phyloP scores from a whole-genome alignment of 2,329 filamentous ascomycete species.

The Penicillium sp. region DNA sequence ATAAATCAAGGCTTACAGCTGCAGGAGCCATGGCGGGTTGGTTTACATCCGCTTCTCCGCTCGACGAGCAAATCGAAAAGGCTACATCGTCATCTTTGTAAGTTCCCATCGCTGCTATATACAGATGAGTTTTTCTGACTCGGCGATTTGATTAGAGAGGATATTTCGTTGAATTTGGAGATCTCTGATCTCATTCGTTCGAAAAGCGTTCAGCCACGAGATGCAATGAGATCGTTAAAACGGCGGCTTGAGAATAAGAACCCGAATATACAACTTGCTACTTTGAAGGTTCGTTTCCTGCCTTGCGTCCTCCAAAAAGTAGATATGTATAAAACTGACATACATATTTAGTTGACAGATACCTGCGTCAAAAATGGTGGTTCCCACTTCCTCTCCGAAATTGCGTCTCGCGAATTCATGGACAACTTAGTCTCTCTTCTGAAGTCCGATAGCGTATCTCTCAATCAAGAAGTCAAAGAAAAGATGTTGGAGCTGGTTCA shows the following conservation, averaged over 20 bases:
- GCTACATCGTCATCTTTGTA: conserved; percentile 93
- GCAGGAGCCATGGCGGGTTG: conserved; percentile 81
- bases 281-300: conserved; percentile 66
- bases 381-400: conserved; percentile 88
- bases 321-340: background rate
- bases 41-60: conserved; percentile 87
- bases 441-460: conserved; percentile 69
- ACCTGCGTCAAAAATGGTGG: conserved; percentile 99
- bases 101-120: conserved; percentile 30
- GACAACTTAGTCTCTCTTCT: conserved; percentile 90
- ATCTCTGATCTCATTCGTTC: conserved; percentile 97
- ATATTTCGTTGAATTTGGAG: conserved; percentile 95
- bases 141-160: conserved; percentile 60
- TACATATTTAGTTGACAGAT: conserved; percentile 68
- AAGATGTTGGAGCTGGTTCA: conserved; percentile 95
- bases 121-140: conserved; percentile 7
- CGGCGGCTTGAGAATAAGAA: conserved; percentile 95
- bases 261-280: conserved; percentile 90
- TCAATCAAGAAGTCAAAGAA: conserved; percentile 78
- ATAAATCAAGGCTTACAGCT: background rate
- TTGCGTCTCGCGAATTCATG: conserved; percentile 96
- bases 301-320: conserved; percentile 16
- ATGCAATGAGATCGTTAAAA: conserved; percentile 96
- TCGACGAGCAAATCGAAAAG: conserved; percentile 96
- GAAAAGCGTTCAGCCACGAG: conserved; percentile 94